Percentiles rank a stretch among this genome's conserved stretches.
Evolutionary conservation across 177 flowering plant genomes (phyloP).

Genomic region (Telopea speciosissima): DNA sequence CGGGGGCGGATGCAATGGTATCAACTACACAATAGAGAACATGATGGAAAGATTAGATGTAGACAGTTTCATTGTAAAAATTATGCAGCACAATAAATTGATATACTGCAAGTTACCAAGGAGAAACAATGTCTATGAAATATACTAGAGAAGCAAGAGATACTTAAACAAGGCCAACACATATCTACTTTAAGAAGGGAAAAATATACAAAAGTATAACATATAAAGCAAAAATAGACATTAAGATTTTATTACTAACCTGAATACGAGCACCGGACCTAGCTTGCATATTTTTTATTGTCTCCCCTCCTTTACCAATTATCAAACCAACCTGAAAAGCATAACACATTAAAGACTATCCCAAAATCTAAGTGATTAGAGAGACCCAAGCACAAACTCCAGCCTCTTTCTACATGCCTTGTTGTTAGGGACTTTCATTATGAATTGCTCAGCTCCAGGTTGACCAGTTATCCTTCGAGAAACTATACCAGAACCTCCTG

Average conservation of each 20-base stretch:
- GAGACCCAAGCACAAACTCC: background rate
- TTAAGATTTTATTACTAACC: conserved; percentile 30
- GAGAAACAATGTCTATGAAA: background rate
- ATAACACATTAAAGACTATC: background rate
- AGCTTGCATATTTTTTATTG: conserved; percentile 89
- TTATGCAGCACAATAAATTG: too few relatives aligned
- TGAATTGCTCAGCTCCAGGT: conserved; percentile 67
- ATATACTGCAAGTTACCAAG: too few relatives aligned
- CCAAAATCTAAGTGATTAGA: background rate
- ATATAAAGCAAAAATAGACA: background rate
- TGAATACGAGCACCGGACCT: conserved; percentile 94
- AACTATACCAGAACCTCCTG: conserved; percentile 74
- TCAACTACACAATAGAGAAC: conserved; percentile 36
- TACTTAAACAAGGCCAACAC: too few relatives aligned
- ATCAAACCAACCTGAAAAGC: conserved; percentile 78
- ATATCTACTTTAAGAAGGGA: too few relatives aligned
- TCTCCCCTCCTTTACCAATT: conserved; percentile 98
- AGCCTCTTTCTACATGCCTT: conserved; percentile 38
- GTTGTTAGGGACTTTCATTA: conserved; percentile 76
- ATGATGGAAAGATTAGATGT: background rate
- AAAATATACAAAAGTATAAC: background rate
- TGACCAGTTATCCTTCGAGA: conserved; percentile 59
- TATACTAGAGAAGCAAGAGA: background rate
- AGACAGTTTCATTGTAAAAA: too few relatives aligned
- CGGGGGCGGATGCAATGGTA: conserved; percentile 78